phyloP scores from a whole-genome alignment of 768 basidiomycete species.

The Galerina marginata region DNA sequence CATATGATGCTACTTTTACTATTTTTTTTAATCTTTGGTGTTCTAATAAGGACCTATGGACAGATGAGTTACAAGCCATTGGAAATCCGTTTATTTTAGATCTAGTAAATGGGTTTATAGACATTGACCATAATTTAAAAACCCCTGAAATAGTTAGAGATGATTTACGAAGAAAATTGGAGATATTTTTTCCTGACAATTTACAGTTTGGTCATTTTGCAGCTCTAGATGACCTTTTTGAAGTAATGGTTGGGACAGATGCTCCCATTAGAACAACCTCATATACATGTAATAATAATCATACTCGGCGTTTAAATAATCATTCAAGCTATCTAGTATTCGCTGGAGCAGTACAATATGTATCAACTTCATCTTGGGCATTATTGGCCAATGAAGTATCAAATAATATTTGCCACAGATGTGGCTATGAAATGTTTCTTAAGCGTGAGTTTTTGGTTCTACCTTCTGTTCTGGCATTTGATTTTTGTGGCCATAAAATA shows the following conservation, averaged over 20 bases:
- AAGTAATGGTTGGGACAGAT: too few relatives aligned
- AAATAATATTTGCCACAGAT: not conserved
- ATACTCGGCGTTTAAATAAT: too few relatives aligned
- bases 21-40: conserved; percentile 27
- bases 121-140: not conserved
- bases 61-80: not conserved
- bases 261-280: too few relatives aligned
- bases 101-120: not conserved
- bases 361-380: too few relatives aligned
- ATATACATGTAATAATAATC: too few relatives aligned
- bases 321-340: too few relatives aligned
- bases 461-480: not conserved
- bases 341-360: too few relatives aligned
- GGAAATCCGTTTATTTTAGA: not conserved
- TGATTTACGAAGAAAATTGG: not conserved
- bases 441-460: not conserved
- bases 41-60: conserved; percentile 2
- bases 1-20: conserved; percentile 30
- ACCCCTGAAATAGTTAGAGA: not conserved
- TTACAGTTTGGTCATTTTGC: too few relatives aligned
- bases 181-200: not conserved
- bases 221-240: too few relatives aligned
- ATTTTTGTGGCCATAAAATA: not conserved
- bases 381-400: not conserved
- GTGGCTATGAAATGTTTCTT: not conserved